Base-by-base conservation (phyloP, 2,329 filamentous ascomycete species). In the Daldinia eschscholtzii region DNA sequence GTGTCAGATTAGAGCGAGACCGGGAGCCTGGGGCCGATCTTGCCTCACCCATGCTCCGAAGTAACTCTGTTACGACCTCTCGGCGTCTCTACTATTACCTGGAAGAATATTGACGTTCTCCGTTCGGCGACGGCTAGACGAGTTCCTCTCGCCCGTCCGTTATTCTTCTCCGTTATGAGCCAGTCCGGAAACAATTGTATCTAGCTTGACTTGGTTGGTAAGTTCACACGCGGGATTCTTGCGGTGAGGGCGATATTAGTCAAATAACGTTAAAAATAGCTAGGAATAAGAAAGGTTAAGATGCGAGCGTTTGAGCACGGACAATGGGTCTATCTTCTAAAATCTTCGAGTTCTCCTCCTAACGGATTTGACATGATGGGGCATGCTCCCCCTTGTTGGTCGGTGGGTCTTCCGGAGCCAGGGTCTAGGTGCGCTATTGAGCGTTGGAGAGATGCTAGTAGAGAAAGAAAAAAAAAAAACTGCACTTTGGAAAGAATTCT, bases 11-110 rank as follows among this genome's bases (percentile, higher is more conserved):
- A 53, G 70, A 71, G 70, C 70, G 70, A 73, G 67, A 73, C 72
- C 70, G 65, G 72, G 70, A 70, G 71, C 71, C 74, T 71, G 71
- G 72, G 66, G 72, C 72, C 73, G 68, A 71, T 72, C 66, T 68
- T 66, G 65, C 44, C 42, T 61, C 50, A 63, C 59, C 65, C 63
- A 65, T 64, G 58, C 60, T 68, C 70, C 33, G 63, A 53, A 62
- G 63, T 57, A 57, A 69, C 66, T 66, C 53, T 67, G 67, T 44
- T 71, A 63, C 67, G 52, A 68, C 68, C 62, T 60, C 64, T 67
- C 68, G 65, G 68, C 65, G 64, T 53, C 56, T 59, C 58, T 68
- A 65, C 68, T 59, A 61, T 59, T 69, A 61, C 66, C 37, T 42
- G 26, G 39, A 55, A 52, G 55, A 56, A 69, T 15, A 53, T 65